phyloP scores from a whole-genome alignment of 1,284 basidiomycete genomes.

The Malassezia pachydermatis region DNA sequence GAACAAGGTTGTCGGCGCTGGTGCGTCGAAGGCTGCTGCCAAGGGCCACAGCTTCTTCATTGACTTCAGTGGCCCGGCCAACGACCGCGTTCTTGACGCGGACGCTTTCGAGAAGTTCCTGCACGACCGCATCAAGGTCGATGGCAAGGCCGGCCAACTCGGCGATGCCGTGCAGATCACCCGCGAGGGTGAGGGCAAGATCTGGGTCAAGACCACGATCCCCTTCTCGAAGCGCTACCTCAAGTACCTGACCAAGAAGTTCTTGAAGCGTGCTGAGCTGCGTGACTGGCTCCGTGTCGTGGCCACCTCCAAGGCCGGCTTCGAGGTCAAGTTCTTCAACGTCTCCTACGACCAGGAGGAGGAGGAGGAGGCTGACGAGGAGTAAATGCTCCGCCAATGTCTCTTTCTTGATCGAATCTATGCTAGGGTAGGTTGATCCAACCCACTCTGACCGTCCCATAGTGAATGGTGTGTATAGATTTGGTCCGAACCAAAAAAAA shows the following conservation, averaged over 20 bases:
- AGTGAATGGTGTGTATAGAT: not conserved
- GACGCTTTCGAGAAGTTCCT: conserved; percentile 85
- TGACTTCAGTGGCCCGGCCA: conserved; percentile 85
- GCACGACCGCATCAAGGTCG: conserved; percentile 85
- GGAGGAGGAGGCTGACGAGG: conserved; percentile 23
- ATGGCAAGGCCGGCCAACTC: conserved; percentile 56
- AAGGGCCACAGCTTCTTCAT: conserved; percentile 82
- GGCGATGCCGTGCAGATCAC: conserved; percentile 49
- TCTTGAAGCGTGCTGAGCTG: conserved; percentile 46
- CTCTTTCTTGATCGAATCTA: no score
- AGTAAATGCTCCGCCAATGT: conserved; percentile 14
- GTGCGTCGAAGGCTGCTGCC: conserved; percentile 45
- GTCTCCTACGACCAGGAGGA: conserved; percentile 46
- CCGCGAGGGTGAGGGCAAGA: conserved; percentile 50
- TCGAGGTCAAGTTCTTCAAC: conserved; percentile 50
- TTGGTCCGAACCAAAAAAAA: not conserved
- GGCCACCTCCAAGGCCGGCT: conserved; percentile 49
- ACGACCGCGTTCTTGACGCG: conserved; percentile 80
- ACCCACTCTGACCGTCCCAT: not conserved
- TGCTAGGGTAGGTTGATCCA: no score
- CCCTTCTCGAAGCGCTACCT: conserved; percentile 51
- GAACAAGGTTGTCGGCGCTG: conserved; percentile 31
- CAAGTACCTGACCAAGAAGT: conserved; percentile 51
- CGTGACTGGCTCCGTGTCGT: conserved; percentile 50
- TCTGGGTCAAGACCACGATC: conserved; percentile 49